Evolutionary conservation across 192 early-diverging fungal genomes (phyloP).

Genomic region (Gonapodya sp.): DNA sequence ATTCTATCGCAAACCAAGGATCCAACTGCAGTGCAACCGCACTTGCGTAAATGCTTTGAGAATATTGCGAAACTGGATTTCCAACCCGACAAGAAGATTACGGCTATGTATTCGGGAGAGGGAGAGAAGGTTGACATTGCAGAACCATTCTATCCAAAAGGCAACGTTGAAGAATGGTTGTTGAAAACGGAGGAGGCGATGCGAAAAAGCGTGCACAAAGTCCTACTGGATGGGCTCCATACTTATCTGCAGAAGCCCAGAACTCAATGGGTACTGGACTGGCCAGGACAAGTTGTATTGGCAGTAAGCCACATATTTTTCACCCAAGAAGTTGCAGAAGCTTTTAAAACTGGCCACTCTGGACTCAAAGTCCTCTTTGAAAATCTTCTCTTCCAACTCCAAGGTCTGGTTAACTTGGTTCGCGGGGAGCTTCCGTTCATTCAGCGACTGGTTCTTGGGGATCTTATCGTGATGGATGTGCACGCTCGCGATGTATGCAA

Average conservation of each 20-base stretch:
- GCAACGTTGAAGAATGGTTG: conserved; percentile 48
- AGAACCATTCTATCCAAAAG: conserved; percentile 33
- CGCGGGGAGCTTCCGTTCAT: conserved; percentile 39
- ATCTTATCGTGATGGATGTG: conserved; percentile 53
- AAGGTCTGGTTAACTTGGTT: conserved; percentile 42
- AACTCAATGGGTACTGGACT: conserved; percentile 50
- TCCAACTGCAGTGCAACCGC: conserved; percentile 47
- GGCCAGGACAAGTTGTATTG: conserved; percentile 52
- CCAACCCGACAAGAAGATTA: conserved; percentile 37
- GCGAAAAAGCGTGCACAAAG: conserved; percentile 34
- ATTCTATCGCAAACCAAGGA: conserved; percentile 50
- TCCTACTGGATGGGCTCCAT: conserved; percentile 26
- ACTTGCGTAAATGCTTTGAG: conserved; percentile 54
- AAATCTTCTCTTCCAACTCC: conserved; percentile 31
- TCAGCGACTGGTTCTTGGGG: conserved; percentile 35
- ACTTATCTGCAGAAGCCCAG: conserved; percentile 32
- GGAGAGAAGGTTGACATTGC: conserved; percentile 29
- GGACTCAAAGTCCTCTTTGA: conserved; percentile 38
- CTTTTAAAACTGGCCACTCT: conserved; percentile 32
- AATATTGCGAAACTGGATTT: conserved; percentile 51
- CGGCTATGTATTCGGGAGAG: conserved; percentile 44
- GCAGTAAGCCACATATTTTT: conserved; percentile 46
- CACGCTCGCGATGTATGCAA: conserved; percentile 46
- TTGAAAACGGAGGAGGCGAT: conserved; percentile 43
- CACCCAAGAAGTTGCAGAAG: conserved; percentile 47